A percentile compares a stretch with the other conserved stretches of the same genome.
Evolutionary conservation across 768 basidiomycete species (phyloP).

Genomic region (Mycena indigotica): DNA sequence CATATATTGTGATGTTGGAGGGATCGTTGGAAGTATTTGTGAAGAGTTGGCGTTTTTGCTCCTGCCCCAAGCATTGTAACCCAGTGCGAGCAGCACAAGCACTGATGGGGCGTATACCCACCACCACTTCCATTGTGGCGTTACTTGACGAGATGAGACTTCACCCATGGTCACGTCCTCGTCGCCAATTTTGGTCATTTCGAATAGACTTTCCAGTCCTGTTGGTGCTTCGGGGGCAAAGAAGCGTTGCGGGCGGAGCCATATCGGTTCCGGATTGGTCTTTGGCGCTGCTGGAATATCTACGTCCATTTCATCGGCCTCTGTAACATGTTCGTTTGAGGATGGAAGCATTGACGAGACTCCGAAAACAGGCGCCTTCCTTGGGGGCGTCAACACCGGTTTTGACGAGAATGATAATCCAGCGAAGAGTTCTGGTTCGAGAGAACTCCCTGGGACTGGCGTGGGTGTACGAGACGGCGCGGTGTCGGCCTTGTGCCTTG

Average conservation of each 20-base stretch:
- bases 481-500: slow-evolving; percentile 37
- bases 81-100: slow-evolving; percentile 30
- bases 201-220: slow-evolving; percentile 72
- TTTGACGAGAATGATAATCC: slow-evolving; percentile 66
- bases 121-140: slow-evolving; percentile 37
- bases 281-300: slow-evolving; percentile 62
- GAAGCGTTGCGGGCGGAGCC: slow-evolving; percentile 72
- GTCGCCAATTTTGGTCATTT: slow-evolving; percentile 58
- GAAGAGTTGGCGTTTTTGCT: neutral
- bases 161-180: slow-evolving; percentile 36
- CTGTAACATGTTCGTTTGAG: slow-evolving; percentile 26
- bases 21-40: neutral
- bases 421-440: slow-evolving; percentile 62
- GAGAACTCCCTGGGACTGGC: slow-evolving; percentile 32
- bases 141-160: slow-evolving; percentile 10
- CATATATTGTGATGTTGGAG: slow-evolving; percentile 8
- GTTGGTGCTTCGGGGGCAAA: slow-evolving; percentile 80
- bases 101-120: slow-evolving; percentile 34
- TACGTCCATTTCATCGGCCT: slow-evolving; percentile 62
- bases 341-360: slow-evolving; percentile 57
- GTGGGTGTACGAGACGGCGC: slow-evolving; percentile 47
- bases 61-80: slow-evolving; percentile 28
- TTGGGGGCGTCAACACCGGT: slow-evolving; percentile 47
- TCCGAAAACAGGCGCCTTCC: slow-evolving; percentile 64
- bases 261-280: slow-evolving; percentile 39